Percentiles rank a stretch among this genome's conserved stretches.
phyloP scores from a whole-genome alignment of 805 yeast genomes.

The Kazachstania bromeliacearum region DNA sequence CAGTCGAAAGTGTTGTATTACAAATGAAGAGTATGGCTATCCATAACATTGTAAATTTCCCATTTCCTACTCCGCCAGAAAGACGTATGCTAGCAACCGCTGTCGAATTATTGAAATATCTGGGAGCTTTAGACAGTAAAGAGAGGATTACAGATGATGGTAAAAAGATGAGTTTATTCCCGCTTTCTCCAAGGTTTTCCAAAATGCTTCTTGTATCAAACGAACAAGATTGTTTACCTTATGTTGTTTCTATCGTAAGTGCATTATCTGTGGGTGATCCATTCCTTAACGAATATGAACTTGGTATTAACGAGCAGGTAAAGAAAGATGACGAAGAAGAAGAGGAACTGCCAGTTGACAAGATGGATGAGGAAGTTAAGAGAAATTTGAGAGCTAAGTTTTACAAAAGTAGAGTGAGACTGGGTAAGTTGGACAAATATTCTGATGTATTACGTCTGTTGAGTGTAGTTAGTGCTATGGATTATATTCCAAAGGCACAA shows the following conservation, averaged over 20 bases:
- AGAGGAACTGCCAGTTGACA: slow-evolving; percentile 23
- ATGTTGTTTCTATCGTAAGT: slow-evolving; percentile 84
- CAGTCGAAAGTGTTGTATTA: slow-evolving; percentile 90
- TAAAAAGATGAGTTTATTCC: slow-evolving; percentile 77
- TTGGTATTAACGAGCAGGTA: slow-evolving; percentile 39
- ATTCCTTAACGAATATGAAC: slow-evolving; percentile 63
- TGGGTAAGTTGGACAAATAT: slow-evolving; percentile 56
- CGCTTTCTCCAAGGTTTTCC: slow-evolving; percentile 87
- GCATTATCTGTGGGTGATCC: slow-evolving; percentile 93
- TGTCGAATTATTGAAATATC: slow-evolving; percentile 50
- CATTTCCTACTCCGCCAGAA: slow-evolving; percentile 92
- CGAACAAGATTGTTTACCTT: slow-evolving; percentile 77
- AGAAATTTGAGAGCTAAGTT: slow-evolving; percentile 42
- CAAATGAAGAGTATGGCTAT: slow-evolving; percentile 97
- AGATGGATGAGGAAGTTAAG: slow-evolving; percentile 32
- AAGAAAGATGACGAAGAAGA: slow-evolving; percentile 8
- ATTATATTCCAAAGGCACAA: slow-evolving; percentile 50
- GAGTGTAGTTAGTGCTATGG: slow-evolving; percentile 81
- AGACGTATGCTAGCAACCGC: slow-evolving; percentile 51
- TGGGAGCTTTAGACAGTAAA: slow-evolving; percentile 64
- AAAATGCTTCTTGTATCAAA: slow-evolving; percentile 83
- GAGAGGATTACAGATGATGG: slow-evolving; percentile 69
- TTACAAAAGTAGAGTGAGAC: slow-evolving; percentile 47
- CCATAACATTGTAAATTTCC: slow-evolving; percentile 80
- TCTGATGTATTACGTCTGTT: slow-evolving; percentile 70